Percentiles rank a stretch among this genome's conserved stretches.
Evolutionary conservation across 2,329 filamentous ascomycete species (phyloP).

Genomic region (Cladophialophora yegresii): DNA sequence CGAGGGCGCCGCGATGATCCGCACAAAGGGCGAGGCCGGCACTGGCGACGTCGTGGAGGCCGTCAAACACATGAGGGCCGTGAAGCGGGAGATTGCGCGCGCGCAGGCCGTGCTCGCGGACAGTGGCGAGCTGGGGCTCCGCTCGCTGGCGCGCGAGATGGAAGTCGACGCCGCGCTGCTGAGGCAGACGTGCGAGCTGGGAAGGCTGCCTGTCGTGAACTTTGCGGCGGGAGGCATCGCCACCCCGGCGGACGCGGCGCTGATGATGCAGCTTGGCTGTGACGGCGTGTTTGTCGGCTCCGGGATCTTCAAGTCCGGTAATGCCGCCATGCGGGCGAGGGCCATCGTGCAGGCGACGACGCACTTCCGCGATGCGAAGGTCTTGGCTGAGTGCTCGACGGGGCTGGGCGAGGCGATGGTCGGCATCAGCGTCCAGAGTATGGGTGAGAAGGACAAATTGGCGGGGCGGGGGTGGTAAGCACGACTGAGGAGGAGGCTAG

Average conservation of each 20-base stretch:
- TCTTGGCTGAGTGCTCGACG: constrained; percentile 82
- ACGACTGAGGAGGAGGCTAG: too few species aligned
- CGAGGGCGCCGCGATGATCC: constrained; percentile 97
- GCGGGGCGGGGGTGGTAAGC: constrained; percentile 79
- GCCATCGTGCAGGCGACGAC: constrained; percentile 95
- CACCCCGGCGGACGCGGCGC: constrained; percentile 92
- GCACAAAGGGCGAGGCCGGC: constrained; percentile 96
- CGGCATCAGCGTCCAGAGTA: constrained; percentile 79
- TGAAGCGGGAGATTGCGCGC: constrained; percentile 76
- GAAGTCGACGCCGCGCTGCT: constrained; percentile 76
- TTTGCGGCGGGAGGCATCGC: constrained; percentile 98
- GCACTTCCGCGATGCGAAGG: constrained; percentile 80
- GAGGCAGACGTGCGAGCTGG: constrained; percentile 81
- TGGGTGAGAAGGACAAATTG: constrained; percentile 79
- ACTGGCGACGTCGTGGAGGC: constrained; percentile 97
- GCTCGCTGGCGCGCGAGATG: constrained; percentile 78
- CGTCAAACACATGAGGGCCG: constrained; percentile 90
- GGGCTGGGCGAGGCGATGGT: constrained; percentile 98
- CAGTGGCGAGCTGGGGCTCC: constrained; percentile 67
- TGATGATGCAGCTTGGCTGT: constrained; percentile 99
- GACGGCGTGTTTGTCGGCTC: constrained; percentile 97
- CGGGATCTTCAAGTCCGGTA: constrained; percentile 95
- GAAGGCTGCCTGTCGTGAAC: constrained; percentile 91
- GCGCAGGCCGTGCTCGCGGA: constrained; percentile 60
- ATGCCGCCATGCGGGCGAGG: constrained; percentile 84